A percentile compares a stretch with the other conserved stretches of the same genome.
Evolutionary conservation across 805 yeast species (phyloP).

Genomic region (Wickerhamia fluorescens): DNA sequence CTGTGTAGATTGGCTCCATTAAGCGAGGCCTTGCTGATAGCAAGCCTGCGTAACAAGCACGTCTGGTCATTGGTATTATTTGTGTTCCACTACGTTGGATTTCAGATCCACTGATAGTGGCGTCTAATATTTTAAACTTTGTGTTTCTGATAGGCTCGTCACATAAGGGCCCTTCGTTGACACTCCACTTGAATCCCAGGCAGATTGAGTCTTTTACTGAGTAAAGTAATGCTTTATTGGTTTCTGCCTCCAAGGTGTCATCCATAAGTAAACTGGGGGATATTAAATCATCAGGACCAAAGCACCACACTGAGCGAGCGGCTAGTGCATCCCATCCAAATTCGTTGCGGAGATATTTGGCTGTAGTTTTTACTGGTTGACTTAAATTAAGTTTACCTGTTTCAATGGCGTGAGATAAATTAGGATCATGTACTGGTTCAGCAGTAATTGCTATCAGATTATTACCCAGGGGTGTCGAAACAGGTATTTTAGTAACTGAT

Average conservation of each 20-base stretch:
- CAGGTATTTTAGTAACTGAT: slow-evolving; percentile 62
- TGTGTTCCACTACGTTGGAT: slow-evolving; percentile 55
- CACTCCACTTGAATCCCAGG: slow-evolving; percentile 81
- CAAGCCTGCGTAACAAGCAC: slow-evolving; percentile 78
- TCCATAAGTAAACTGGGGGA: slow-evolving; percentile 53
- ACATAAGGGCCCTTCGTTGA: slow-evolving; percentile 85
- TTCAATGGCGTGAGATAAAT: slow-evolving; percentile 51
- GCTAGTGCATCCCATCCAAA: slow-evolving; percentile 81
- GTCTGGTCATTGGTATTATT: slow-evolving; percentile 72
- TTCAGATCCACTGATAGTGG: slow-evolving; percentile 41
- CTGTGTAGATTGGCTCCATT: slow-evolving; percentile 72
- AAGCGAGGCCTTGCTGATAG: slow-evolving; percentile 72
- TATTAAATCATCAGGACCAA: slow-evolving; percentile 42
- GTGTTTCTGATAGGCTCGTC: slow-evolving; percentile 73
- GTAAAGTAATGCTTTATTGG: slow-evolving; percentile 45
- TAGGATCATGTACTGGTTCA: slow-evolving; percentile 55
- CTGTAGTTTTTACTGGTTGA: slow-evolving; percentile 35
- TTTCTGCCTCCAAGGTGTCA: slow-evolving; percentile 68
- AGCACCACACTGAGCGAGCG: slow-evolving; percentile 74
- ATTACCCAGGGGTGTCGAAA: slow-evolving; percentile 47
- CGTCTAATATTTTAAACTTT: slow-evolving; percentile 64
- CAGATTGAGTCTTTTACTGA: slow-evolving; percentile 47
- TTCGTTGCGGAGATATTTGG: slow-evolving; percentile 47
- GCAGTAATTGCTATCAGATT: slow-evolving; percentile 64
- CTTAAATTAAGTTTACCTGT: slow-evolving; percentile 33